Evolutionary conservation across 495 filamentous ascomycete genomes (phyloP).

Genomic region (Penicillium arizonense): DNA sequence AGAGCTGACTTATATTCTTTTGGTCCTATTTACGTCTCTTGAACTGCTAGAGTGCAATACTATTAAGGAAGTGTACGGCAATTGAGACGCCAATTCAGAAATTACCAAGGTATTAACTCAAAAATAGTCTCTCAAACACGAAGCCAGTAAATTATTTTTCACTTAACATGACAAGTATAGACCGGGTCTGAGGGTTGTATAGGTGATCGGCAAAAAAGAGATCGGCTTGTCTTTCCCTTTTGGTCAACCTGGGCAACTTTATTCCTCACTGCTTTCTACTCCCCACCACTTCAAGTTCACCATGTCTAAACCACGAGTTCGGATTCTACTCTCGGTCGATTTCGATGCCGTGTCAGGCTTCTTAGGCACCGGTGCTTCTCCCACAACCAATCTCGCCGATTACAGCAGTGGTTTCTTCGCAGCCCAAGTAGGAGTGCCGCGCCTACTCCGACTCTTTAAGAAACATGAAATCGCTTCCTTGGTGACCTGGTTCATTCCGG

Average conservation of each 20-base stretch:
- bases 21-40: too few species aligned
- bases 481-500: constrained; percentile 64
- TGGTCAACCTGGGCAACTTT: not conserved
- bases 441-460: constrained; percentile 56
- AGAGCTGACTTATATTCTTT: too few species aligned
- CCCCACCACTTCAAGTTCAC: not conserved
- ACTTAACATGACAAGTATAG: too few species aligned
- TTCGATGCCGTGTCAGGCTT: constrained; percentile 4
- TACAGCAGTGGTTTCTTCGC: constrained; percentile 60
- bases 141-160: too few species aligned
- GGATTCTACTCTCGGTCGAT: constrained; percentile 8
- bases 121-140: too few species aligned
- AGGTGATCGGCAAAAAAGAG: not conserved
- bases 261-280: not conserved
- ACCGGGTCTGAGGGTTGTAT: too few species aligned
- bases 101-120: too few species aligned
- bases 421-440: constrained; percentile 57
- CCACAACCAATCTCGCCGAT: constrained; percentile 55
- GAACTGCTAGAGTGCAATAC: too few species aligned
- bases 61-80: too few species aligned
- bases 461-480: constrained; percentile 51
- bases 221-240: constrained; percentile 1
- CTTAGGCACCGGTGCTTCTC: constrained; percentile 1
- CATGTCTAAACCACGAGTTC: not conserved
- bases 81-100: too few species aligned